Evolutionary conservation across 345 rosid genomes (phyloP).

Genomic region (Pistacia vera): DNA sequence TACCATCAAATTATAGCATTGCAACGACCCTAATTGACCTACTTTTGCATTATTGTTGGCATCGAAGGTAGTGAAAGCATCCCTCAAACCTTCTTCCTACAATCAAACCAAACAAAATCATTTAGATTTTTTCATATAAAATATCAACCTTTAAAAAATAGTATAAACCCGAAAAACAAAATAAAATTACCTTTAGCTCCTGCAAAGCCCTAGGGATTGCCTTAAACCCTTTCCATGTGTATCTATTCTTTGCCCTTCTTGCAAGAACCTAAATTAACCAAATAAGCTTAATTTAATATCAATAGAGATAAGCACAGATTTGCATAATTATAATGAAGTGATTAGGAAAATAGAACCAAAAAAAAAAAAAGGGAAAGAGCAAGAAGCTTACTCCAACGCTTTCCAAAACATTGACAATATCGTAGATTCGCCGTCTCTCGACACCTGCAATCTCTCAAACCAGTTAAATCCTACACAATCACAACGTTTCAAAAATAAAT

Average conservation of each 20-base stretch:
- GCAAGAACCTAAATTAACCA: slow-evolving; percentile 55
- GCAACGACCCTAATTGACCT: slow-evolving; percentile 19
- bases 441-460: slow-evolving; percentile 50
- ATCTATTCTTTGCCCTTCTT: slow-evolving; percentile 70
- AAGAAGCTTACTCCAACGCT: slow-evolving; percentile 74
- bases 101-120: slow-evolving; percentile 24
- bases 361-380: neutral
- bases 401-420: slow-evolving; percentile 85
- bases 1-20: neutral
- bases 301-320: neutral
- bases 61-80: slow-evolving; percentile 43
- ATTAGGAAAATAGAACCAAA: neutral
- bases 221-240: slow-evolving; percentile 81
- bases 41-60: slow-evolving; percentile 53
- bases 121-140: neutral
- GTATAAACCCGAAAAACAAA: neutral
- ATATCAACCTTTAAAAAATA: neutral
- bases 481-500: neutral
- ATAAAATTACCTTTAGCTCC: slow-evolving; percentile 51
- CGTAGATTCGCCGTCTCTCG: slow-evolving; percentile 86
- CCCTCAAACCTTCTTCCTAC: slow-evolving; percentile 68
- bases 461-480: neutral
- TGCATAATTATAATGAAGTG: neutral
- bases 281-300: neutral
- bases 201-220: slow-evolving; percentile 69